phyloP scores from a whole-genome alignment of 140 eudicot species.

The Ambrosia hybrid region DNA sequence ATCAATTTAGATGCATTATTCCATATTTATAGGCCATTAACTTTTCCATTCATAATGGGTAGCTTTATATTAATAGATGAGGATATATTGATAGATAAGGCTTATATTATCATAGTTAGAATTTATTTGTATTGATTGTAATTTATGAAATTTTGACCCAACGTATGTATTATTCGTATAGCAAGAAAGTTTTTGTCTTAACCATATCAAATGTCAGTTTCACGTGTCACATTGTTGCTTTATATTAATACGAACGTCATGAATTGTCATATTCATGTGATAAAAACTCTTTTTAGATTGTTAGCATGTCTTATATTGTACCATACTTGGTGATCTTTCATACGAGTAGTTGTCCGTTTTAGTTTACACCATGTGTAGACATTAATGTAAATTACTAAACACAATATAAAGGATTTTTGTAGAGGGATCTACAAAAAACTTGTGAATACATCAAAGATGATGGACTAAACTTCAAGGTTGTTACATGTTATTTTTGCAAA shows the following conservation, averaged over 20 bases:
- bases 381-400: background rate
- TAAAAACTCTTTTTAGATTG: background rate
- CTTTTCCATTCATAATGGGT: no score
- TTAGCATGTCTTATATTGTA: background rate
- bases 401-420: no score
- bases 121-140: no score
- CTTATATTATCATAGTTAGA: no score
- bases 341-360: background rate
- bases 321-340: background rate
- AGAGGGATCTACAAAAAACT: background rate
- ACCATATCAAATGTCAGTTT: background rate
- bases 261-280: constrained; percentile 1
- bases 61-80: no score
- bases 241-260: background rate
- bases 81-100: no score
- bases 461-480: background rate
- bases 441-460: background rate
- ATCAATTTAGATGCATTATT: no score
- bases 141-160: no score
- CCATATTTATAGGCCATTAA: no score
- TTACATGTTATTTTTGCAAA: no score
- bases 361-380: background rate
- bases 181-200: background rate
- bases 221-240: background rate
- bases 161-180: background rate